Conservation (phyloP, 2,329 filamentous ascomycete genomes). For the Stromatinia cepivora region DNA sequence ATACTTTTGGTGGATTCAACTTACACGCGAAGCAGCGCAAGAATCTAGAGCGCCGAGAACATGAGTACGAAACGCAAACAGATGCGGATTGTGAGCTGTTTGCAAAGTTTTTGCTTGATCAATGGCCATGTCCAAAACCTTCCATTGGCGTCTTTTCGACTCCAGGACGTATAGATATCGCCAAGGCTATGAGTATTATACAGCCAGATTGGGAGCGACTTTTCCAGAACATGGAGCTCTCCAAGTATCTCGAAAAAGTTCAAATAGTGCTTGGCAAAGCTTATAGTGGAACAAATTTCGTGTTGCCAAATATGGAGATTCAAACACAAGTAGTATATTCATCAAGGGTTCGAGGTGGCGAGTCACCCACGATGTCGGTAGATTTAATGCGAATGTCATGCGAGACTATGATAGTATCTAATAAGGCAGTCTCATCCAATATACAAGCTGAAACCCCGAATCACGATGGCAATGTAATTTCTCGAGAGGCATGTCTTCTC, state of each 20-base stretch:
- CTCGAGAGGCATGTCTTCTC: not conserved
- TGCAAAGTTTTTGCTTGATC: slow-evolving; percentile 45
- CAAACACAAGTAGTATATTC: slow-evolving; percentile 23
- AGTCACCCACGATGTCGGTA: slow-evolving; percentile 17
- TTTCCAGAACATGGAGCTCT: slow-evolving; percentile 51
- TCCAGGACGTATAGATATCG: slow-evolving; percentile 43
- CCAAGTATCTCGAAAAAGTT: slow-evolving; percentile 46
- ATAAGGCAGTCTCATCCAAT: too few species aligned
- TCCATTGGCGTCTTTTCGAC: slow-evolving; percentile 37
- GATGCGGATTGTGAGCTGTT: slow-evolving; percentile 43
- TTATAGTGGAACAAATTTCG: not conserved
- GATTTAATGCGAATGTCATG: slow-evolving; percentile 2
- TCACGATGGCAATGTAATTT: not conserved
- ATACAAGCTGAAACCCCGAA: too few species aligned
- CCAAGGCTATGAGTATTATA: slow-evolving; percentile 45
- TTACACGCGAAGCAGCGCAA: slow-evolving; percentile 25
- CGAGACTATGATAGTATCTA: not conserved
- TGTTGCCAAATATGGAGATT: not conserved
- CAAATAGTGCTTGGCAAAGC: slow-evolving; percentile 45
- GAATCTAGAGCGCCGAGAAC: slow-evolving; percentile 34
- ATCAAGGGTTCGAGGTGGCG: slow-evolving; percentile 14
- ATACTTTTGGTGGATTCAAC: not conserved
- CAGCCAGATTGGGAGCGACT: slow-evolving; percentile 50
- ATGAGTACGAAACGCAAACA: slow-evolving; percentile 39
- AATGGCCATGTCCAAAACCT: slow-evolving; percentile 49